A percentile compares a stretch with the other conserved stretches of the same genome.
phyloP scores from a whole-genome alignment of 352 stramenopile species.

The Pythium myriotylum region DNA sequence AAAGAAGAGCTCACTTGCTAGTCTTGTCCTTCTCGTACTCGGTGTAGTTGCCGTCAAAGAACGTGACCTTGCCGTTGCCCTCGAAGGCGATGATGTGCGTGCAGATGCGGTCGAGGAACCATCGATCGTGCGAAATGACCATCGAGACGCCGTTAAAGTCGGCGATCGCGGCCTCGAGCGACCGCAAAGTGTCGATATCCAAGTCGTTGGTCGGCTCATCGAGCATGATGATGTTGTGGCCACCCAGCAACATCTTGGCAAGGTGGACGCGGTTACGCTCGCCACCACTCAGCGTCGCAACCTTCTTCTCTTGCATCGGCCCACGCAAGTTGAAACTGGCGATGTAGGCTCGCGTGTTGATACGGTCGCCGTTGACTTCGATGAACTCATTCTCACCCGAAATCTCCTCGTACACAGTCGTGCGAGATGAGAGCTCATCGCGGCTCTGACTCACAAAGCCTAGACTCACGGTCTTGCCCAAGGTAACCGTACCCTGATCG shows the following conservation, averaged over 20 bases:
- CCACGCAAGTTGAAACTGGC: conserved; percentile 86
- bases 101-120: conserved; percentile 95
- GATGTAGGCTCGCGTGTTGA: conserved; percentile 81
- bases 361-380: conserved; percentile 69
- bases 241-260: conserved; percentile 82
- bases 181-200: conserved; percentile 85
- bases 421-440: conserved; percentile 62
- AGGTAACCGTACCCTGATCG: conserved; percentile 76
- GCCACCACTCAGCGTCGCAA: conserved; percentile 73
- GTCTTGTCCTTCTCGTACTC: conserved; percentile 80
- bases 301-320: conserved; percentile 85
- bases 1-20: conserved; percentile 13
- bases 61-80: conserved; percentile 63
- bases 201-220: conserved; percentile 90
- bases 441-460: conserved; percentile 82
- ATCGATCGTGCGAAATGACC: conserved; percentile 96
- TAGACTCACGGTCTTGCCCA: conserved; percentile 80
- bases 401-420: conserved; percentile 85
- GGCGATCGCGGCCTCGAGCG: conserved; percentile 84
- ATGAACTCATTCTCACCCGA: conserved; percentile 87
- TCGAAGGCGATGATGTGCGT: conserved; percentile 89
- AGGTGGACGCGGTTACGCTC: conserved; percentile 87
- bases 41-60: conserved; percentile 89
- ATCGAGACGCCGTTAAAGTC: conserved; percentile 93
- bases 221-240: conserved; percentile 88